These are phyloP conservation scores for Pichia sorboxylosa DNA, from an alignment of 1,139 yeast genomes.

Conservation along the genomic window DNA sequence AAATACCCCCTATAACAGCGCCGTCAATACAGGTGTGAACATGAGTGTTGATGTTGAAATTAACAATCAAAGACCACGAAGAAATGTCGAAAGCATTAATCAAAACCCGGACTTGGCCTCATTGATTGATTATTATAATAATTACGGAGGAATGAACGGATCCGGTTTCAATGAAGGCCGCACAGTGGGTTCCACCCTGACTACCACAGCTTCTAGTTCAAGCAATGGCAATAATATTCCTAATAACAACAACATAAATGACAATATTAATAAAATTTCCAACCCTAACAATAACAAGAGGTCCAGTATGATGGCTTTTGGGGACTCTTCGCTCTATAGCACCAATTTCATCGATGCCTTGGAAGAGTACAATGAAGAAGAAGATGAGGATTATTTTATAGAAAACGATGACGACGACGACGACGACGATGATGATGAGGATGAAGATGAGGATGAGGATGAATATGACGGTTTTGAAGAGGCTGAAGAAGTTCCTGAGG, in stretches of 20 bases:
- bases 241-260: not conserved
- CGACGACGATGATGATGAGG: conserved; percentile 5
- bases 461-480: conserved; percentile 2
- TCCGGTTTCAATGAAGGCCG: too few relatives aligned
- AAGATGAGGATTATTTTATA: conserved; percentile 8
- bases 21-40: not conserved
- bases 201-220: too few relatives aligned
- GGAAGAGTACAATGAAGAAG: conserved; percentile 5
- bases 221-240: not conserved
- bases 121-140: conserved; percentile 7
- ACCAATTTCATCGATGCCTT: not conserved
- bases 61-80: not conserved
- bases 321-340: not conserved
- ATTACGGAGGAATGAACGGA: too few relatives aligned
- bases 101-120: conserved; percentile 5
- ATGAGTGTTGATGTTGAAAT: not conserved
- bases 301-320: not conserved
- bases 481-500: not conserved
- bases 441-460: conserved; percentile 6
- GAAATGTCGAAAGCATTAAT: not conserved
- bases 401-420: conserved; percentile 9
- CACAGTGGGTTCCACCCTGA: too few relatives aligned
- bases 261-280: too few relatives aligned
- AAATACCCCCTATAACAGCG: not conserved
- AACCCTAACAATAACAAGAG: not conserved